Percentiles rank a stretch among this genome's conserved stretches.
phyloP scores from a whole-genome alignment of 1,284 basidiomycete genomes.

The Boletus smithii region DNA sequence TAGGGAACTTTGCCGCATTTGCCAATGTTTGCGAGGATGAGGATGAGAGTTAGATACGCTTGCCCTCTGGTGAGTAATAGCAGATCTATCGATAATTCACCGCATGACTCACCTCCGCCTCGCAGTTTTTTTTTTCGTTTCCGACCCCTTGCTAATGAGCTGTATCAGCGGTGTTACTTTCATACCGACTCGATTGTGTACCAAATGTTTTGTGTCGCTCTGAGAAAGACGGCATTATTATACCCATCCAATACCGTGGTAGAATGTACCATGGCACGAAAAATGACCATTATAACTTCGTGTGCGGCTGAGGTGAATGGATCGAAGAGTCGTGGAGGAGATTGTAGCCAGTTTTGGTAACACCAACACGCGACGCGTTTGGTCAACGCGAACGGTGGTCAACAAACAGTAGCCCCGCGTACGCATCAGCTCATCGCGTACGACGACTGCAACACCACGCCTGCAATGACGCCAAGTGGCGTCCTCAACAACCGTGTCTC shows the following conservation, averaged over 20 bases:
- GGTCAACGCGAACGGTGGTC: conserved; percentile 17
- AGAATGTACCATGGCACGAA: conserved; percentile 16
- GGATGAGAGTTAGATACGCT: conserved; percentile 19
- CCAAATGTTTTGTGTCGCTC: neutral
- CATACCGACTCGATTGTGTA: conserved; percentile 19
- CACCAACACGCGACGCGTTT: conserved; percentile 24
- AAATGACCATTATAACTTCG: conserved; percentile 7
- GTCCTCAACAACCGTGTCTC: conserved; percentile 3
- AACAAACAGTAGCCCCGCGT: conserved; percentile 4
- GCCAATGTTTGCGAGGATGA: conserved; percentile 28
- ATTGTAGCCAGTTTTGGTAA: conserved; percentile 22
- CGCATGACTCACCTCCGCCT: conserved; percentile 1
- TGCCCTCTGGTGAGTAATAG: conserved; percentile 9
- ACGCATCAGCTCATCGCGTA: neutral
- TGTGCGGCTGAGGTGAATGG: too few relatives aligned
- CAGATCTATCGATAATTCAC: neutral
- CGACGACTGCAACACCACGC: conserved; percentile 15
- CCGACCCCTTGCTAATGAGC: conserved; percentile 1
- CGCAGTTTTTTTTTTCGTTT: conserved; percentile 1
- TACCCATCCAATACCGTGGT: conserved; percentile 13
- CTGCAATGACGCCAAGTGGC: conserved; percentile 5
- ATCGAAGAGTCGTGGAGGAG: too few relatives aligned
- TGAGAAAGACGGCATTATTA: conserved; percentile 7
- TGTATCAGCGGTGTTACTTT: conserved; percentile 11
- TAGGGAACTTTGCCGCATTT: conserved; percentile 34